Evolutionary conservation across 768 basidiomycete species (phyloP).

Genomic region (Russula compacta): DNA sequence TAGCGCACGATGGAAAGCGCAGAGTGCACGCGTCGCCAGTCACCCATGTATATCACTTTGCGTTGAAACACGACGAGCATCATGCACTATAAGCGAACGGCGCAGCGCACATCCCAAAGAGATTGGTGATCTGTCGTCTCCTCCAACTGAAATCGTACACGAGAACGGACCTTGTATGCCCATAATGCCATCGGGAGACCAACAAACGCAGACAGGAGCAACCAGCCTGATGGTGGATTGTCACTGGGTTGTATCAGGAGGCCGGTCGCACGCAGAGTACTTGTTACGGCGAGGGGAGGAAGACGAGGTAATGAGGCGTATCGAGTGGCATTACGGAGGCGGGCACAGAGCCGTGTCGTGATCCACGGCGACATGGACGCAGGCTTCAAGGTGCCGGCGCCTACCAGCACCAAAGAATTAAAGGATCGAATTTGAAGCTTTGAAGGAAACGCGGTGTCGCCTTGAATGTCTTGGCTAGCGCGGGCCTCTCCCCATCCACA

Average conservation of each 20-base stretch:
- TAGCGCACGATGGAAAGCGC: not conserved
- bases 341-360: not conserved
- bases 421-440: too few species aligned
- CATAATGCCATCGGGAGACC: conserved; percentile 18
- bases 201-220: conserved; percentile 11
- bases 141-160: not conserved
- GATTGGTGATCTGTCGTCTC: too few species aligned
- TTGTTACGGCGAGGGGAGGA: not conserved
- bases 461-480: too few species aligned
- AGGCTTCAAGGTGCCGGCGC: not conserved
- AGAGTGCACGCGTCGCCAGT: not conserved
- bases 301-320: not conserved
- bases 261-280: not conserved
- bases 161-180: conserved; percentile 18
- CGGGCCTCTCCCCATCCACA: too few species aligned
- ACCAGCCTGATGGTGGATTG: conserved; percentile 10
- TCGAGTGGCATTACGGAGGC: not conserved
- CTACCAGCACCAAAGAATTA: too few species aligned
- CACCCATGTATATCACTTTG: conserved; percentile 43
- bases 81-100: conserved; percentile 28
- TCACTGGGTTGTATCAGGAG: conserved; percentile 11
- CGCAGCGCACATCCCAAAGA: not conserved
- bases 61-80: conserved; percentile 42
- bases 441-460: too few species aligned
- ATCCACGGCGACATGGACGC: not conserved